Evolutionary conservation across 805 yeast species (phyloP), one percentile per base, ranked within the genome.

Genomic region (Candida mattraensis): DNA sequence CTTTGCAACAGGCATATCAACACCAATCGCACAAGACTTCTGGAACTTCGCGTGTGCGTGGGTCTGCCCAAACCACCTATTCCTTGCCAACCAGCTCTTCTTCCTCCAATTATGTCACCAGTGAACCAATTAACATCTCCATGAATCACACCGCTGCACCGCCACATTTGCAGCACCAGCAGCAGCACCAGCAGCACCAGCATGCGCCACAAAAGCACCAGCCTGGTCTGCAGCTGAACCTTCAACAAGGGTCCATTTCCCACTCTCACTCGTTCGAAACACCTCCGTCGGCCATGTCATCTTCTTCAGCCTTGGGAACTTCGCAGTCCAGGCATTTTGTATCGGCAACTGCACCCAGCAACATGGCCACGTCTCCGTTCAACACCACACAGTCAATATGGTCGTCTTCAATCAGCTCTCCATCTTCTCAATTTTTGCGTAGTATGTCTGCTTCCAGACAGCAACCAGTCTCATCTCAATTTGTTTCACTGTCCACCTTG

Each of bases 1-100:
- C 65, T 4, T 34, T 58, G 13, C 66, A 63, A 14, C 44, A 63
- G 37, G 61, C 37, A 19, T 47, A 47, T 33, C 59, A 48, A 24
- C 57, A 46, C 30, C 54, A 37, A 16, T 46, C 39, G 24, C 40
- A 35, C 8, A 45, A 37, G 24, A 30, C 40, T 17, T n/a, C n/a
- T n/a, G n/a, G n/a, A n/a, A n/a, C n/a, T n/a, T n/a, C n/a, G n/a
- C n/a, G n/a, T n/a, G n/a, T n/a, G n/a, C n/a, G n/a, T n/a, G n/a
- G n/a, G n/a, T n/a, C n/a, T n/a, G 17, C 26, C 5, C 24, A 20
- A 28, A 15, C 24, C 18, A 16, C 44, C 15, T 18, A 36, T 27
- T 22, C 44, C 2, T 25, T 28, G 20, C 20, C 43, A 5, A 19
- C 50, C 7, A 18, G 42, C 1, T 24, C 47, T 10, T 31, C 40